Conservation (phyloP, 306 rosid species). For the Senna tora region DNA sequence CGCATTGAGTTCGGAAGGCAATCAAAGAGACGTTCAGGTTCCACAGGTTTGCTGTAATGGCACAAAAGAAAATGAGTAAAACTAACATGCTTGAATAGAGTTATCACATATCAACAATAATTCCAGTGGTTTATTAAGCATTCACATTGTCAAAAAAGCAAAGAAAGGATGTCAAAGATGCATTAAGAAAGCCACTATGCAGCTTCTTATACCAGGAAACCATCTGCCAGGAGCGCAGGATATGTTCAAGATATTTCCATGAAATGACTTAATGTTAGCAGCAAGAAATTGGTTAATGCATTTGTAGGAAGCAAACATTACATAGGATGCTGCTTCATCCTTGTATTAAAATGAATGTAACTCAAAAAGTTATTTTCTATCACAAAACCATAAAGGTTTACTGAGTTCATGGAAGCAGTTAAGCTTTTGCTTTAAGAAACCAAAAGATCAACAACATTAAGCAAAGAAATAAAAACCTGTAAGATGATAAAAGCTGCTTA, state of each 20-base stretch:
- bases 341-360: conserved; percentile 17
- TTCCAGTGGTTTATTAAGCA: conserved; percentile 13
- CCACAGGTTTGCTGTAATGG: conserved; percentile 92
- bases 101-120: conserved; percentile 12
- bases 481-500: conserved; percentile 67
- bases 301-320: conserved; percentile 7
- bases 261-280: conserved; percentile 8
- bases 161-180: conserved; percentile 16
- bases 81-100: conserved; percentile 6
- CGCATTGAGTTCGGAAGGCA: conserved; percentile 95
- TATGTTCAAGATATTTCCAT: conserved; percentile 18
- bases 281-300: background rate
- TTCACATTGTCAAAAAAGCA: conserved; percentile 22
- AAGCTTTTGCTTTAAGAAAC: conserved; percentile 13
- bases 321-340: conserved; percentile 5
- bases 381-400: conserved; percentile 4
- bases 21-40: conserved; percentile 95
- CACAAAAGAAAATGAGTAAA: conserved; percentile 24
- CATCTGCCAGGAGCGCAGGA: background rate
- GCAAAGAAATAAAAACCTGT: conserved; percentile 65
- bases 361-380: conserved; percentile 10
- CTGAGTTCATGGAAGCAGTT: conserved; percentile 32
- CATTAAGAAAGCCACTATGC: conserved; percentile 15
- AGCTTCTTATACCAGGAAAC: conserved; percentile 4
- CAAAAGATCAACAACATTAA: conserved; percentile 33